phyloP scores from a whole-genome alignment of 176 grass and related monocot species.

The Saccharum spontaneum region DNA sequence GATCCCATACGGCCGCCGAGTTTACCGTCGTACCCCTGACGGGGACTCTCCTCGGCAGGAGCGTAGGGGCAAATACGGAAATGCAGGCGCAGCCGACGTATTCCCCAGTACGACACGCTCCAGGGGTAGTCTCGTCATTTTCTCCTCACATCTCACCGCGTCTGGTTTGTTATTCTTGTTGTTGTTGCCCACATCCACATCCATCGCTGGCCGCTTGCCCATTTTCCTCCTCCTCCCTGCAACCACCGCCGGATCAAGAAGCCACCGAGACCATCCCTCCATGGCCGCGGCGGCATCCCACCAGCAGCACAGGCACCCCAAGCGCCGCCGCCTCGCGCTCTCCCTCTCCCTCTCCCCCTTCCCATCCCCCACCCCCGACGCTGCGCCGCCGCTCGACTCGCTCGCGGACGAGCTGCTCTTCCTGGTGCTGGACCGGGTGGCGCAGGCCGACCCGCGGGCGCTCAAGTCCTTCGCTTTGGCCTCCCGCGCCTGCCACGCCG shows the following conservation, averaged over 20 bases:
- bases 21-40: background rate
- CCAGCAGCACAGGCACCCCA: background rate
- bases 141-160: background rate
- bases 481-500: conserved; percentile 66
- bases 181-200: background rate
- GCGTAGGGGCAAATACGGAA: background rate
- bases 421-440: conserved; percentile 64
- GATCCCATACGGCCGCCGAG: background rate
- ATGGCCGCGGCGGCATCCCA: background rate
- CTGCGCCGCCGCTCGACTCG: conserved; percentile 4
- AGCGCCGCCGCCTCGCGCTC: conserved; percentile 22
- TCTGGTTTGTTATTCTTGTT: too few species aligned
- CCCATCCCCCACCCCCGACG: background rate
- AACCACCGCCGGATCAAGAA: background rate
- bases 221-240: background rate
- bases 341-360: background rate
- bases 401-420: conserved; percentile 80
- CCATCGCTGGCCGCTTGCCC: too few species aligned
- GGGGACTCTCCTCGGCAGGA: accelerated
- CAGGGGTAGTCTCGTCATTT: background rate
- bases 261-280: background rate
- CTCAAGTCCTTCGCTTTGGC: conserved; percentile 77
- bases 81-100: background rate
- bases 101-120: background rate
- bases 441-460: conserved; percentile 44